Conservation (phyloP, 1,139 yeast species). For the Yamadazyma siamensis region DNA sequence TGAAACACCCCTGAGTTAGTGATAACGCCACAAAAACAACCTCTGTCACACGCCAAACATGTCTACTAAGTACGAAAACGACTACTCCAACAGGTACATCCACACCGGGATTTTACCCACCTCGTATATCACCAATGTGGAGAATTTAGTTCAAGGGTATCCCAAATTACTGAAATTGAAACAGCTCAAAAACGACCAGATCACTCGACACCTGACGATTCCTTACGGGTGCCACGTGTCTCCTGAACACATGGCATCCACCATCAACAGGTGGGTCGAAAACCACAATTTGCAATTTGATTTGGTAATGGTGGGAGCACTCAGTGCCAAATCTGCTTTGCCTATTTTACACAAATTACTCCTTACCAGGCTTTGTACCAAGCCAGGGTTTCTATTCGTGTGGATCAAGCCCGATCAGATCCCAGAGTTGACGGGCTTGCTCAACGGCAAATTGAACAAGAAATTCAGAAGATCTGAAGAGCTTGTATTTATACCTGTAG, state of each 20-base stretch:
- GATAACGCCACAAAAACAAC: too few relatives aligned
- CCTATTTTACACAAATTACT: conserved; percentile 63
- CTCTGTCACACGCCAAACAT: too few relatives aligned
- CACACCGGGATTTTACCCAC: conserved; percentile 61
- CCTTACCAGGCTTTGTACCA: conserved; percentile 66
- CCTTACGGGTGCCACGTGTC: conserved; percentile 65
- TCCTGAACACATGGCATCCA: conserved; percentile 51
- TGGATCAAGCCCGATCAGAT: conserved; percentile 83
- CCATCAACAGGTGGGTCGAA: conserved; percentile 59
- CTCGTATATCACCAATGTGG: conserved; percentile 59
- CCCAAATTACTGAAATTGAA: conserved; percentile 75
- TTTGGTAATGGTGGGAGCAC: conserved; percentile 87
- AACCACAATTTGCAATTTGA: conserved; percentile 65
- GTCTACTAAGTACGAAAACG: conserved; percentile 38
- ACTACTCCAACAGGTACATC: conserved; percentile 67
- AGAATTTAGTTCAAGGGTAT: conserved; percentile 72
- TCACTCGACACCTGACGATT: conserved; percentile 45
- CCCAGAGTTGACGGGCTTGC: conserved; percentile 54
- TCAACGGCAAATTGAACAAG: conserved; percentile 62
- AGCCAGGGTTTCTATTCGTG: conserved; percentile 80
- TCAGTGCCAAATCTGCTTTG: conserved; percentile 63
- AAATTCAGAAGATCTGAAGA: conserved; percentile 90
- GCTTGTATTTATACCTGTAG: conserved; percentile 63
- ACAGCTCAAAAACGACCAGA: conserved; percentile 54
- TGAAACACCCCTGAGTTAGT: too few relatives aligned